Percentiles rank a stretch among this genome's conserved stretches.
Conservation (phyloP, 306 rosid genomes). For the Prunus fruticosa region DNA sequence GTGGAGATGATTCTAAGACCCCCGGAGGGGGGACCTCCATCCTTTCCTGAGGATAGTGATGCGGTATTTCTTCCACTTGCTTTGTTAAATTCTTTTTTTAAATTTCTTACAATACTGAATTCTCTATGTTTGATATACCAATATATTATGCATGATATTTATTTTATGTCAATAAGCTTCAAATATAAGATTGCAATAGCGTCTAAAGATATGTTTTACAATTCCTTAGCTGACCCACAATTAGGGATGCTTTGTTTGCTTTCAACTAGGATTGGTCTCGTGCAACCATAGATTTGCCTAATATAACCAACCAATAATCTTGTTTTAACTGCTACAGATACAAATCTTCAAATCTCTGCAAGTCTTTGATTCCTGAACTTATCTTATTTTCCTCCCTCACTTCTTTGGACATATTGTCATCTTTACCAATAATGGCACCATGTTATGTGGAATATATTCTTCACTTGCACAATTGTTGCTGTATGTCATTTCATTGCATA, state of each 20-base stretch:
- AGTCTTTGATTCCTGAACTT: neutral
- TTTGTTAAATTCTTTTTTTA: conserved; percentile 6
- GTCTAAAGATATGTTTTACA: neutral
- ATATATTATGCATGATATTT: neutral
- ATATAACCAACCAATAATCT: neutral
- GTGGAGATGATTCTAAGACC: conserved; percentile 72
- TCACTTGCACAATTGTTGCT: no score
- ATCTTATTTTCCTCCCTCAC: neutral
- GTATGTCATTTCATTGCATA: neutral
- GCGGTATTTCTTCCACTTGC: conserved; percentile 49
- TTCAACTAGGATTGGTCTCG: neutral
- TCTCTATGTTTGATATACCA: neutral
- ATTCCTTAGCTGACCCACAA: neutral
- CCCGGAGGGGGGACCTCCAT: conserved; percentile 85
- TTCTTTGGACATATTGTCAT: neutral
- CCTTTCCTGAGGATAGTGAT: conserved; percentile 78
- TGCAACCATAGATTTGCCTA: neutral
- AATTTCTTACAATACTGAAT: conserved; percentile 5
- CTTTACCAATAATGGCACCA: neutral
- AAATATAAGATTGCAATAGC: neutral
- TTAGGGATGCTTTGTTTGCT: neutral
- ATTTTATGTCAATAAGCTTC: neutral
- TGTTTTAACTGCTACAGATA: neutral
- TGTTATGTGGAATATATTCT: no score
- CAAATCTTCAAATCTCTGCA: neutral